Conservation (phyloP, 805 yeast genomes). For the Candida nitratophila region DNA sequence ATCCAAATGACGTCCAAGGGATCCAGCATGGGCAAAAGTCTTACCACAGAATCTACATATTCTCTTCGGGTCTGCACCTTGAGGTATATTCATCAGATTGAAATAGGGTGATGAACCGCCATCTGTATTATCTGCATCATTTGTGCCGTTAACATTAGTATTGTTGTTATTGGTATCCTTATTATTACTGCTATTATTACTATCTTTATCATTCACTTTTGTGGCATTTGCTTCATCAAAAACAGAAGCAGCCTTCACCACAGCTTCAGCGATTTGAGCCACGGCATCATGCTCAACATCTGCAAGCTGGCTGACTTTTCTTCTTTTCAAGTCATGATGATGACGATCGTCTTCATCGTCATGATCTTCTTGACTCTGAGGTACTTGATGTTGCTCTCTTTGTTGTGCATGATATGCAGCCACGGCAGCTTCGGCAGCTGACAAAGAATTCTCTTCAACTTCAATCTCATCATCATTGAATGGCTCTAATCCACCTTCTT, state of each 20-base stretch:
- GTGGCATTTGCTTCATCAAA: background rate
- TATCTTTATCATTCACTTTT: background rate
- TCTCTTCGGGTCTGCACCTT: conserved; percentile 25
- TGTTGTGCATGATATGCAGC: conserved; percentile 2
- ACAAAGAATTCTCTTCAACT: background rate
- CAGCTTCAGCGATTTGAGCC: conserved; percentile 1
- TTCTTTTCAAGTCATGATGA: background rate
- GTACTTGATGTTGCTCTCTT: background rate
- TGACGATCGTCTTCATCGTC: background rate
- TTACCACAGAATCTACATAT: conserved; percentile 47
- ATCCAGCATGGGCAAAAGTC: conserved; percentile 50
- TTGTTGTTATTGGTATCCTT: too few species aligned
- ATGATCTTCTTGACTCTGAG: background rate
- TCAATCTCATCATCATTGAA: background rate
- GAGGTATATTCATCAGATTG: conserved; percentile 7
- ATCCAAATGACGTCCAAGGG: conserved; percentile 55
- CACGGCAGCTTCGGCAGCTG: conserved; percentile 3
- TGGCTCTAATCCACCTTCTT: background rate
- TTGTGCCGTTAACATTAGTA: background rate
- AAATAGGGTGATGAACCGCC: background rate
- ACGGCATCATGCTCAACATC: background rate
- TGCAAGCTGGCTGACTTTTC: background rate
- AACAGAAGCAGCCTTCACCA: background rate
- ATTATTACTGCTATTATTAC: too few species aligned
- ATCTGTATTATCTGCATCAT: background rate